phyloP scores from a whole-genome alignment of 1,284 basidiomycete genomes.

The Cryptococcus wingfieldii region DNA sequence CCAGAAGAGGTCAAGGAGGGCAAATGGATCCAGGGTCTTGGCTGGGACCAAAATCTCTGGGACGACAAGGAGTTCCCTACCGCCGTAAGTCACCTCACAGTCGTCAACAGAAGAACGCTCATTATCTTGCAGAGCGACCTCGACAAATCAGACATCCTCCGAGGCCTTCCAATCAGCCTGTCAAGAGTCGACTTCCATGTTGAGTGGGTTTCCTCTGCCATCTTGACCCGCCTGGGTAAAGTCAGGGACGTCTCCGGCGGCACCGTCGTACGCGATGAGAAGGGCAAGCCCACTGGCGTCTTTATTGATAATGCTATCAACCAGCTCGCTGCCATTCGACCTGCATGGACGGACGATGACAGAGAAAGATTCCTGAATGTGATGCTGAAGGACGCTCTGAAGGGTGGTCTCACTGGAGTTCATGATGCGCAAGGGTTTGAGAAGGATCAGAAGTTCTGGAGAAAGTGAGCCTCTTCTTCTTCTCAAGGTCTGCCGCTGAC shows the following conservation, averaged over 20 bases:
- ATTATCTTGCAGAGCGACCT: constrained; percentile 56
- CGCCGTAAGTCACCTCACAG: constrained; percentile 55
- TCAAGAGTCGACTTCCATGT: constrained; percentile 77
- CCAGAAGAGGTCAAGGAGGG: constrained; percentile 43
- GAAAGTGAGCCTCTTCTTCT: constrained; percentile 52
- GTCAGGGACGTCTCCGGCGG: constrained; percentile 65
- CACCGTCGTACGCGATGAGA: constrained; percentile 61
- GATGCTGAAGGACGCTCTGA: constrained; percentile 63
- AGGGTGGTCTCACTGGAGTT: constrained; percentile 71
- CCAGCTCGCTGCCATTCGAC: constrained; percentile 51
- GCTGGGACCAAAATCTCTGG: constrained; percentile 82
- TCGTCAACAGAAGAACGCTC: background rate
- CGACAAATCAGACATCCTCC: constrained; percentile 60
- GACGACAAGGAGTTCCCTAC: constrained; percentile 65
- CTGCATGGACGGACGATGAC: constrained; percentile 59
- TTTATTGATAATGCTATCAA: constrained; percentile 47
- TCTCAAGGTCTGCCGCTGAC: constrained; percentile 13
- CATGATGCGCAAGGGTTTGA: constrained; percentile 69
- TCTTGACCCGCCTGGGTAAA: constrained; percentile 59
- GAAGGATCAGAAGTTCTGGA: constrained; percentile 62
- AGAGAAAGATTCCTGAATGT: constrained; percentile 61
- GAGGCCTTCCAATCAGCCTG: constrained; percentile 64
- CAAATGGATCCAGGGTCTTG: constrained; percentile 77
- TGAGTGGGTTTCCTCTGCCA: constrained; percentile 68
- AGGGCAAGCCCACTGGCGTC: constrained; percentile 67